These are phyloP conservation scores for Emiliania huxleyi DNA, from an alignment of 78 protist species.

Conservation along the genomic window DNA sequence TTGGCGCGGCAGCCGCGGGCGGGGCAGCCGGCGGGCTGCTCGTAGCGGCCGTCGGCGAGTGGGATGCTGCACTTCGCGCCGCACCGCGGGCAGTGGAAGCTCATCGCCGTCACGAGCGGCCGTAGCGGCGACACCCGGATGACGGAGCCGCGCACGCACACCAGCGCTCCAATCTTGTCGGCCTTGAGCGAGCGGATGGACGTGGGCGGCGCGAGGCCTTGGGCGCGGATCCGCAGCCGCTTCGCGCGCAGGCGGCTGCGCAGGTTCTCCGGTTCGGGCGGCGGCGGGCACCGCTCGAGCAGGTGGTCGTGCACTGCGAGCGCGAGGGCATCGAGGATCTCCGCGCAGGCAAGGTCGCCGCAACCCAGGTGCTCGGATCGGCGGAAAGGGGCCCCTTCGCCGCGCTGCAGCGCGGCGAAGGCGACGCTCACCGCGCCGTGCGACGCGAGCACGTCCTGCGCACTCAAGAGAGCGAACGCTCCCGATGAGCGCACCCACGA, in stretches of 20 bases:
- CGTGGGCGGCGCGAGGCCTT: background rate
- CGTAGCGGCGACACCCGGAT: slow-evolving; percentile 81
- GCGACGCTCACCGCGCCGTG: background rate
- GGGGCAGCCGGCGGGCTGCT: slow-evolving; percentile 18
- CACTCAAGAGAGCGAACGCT: background rate
- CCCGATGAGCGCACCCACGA: background rate
- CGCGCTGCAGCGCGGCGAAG: background rate
- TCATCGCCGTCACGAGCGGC: slow-evolving; percentile 73
- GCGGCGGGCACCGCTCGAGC: background rate
- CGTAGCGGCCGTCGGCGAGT: slow-evolving; percentile 63
- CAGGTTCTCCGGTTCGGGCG: background rate
- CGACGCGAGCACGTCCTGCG: background rate
- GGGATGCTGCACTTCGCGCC: background rate
- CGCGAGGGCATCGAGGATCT: background rate
- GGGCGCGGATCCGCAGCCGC: slow-evolving; percentile 19
- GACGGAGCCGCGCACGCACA: slow-evolving; percentile 84
- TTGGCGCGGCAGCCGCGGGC: slow-evolving; percentile 5
- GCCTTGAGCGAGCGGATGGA: slow-evolving; percentile 31
- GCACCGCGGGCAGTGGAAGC: slow-evolving; percentile 74
- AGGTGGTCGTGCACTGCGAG: background rate
- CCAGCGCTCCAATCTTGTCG: slow-evolving; percentile 62
- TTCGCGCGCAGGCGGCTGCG: background rate
- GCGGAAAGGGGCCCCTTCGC: background rate
- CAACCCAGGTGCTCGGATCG: background rate
- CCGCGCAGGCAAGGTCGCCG: background rate